phyloP scores from a whole-genome alignment of 2,329 filamentous ascomycete species.

The Cercospora beticola region DNA sequence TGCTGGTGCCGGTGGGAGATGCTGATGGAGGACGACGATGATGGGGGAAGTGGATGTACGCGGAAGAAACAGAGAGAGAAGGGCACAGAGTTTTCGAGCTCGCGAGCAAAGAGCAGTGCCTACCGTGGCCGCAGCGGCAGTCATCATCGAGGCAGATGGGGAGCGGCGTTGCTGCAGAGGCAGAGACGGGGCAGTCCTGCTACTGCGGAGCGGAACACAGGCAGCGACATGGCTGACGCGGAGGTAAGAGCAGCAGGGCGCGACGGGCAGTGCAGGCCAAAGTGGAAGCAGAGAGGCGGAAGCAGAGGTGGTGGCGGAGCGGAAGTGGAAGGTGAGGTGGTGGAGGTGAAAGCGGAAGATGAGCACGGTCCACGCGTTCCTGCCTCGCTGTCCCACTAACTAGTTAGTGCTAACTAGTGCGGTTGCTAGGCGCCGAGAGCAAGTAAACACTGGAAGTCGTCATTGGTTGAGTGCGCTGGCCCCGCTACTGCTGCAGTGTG shows the following conservation, averaged over 20 bases:
- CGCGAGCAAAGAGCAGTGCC: not conserved
- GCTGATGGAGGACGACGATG: constrained; percentile 8
- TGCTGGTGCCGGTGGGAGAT: not conserved
- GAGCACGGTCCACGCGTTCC: not conserved
- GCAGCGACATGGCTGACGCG: not conserved
- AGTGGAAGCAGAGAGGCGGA: not conserved
- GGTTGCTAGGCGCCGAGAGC: constrained; percentile 4
- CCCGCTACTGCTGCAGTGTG: not conserved
- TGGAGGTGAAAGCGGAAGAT: not conserved
- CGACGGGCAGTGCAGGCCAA: not conserved
- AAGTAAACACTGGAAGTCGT: constrained; percentile 2
- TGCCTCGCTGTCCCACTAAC: not conserved
- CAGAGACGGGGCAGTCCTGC: not conserved
- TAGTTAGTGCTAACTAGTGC: too few relatives aligned
- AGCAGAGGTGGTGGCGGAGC: not conserved
- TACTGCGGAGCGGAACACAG: not conserved
- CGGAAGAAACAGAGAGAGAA: constrained; percentile 4
- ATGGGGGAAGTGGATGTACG: not conserved
- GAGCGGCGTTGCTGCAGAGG: not conserved
- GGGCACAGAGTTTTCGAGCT: not conserved
- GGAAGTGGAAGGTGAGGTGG: not conserved
- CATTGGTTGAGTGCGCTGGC: constrained; percentile 2
- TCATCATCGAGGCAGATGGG: not conserved
- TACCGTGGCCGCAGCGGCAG: not conserved
- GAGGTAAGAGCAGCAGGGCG: not conserved